phyloP scores from a whole-genome alignment of 352 stramenopile species.

The Globisporangium viniferum region DNA sequence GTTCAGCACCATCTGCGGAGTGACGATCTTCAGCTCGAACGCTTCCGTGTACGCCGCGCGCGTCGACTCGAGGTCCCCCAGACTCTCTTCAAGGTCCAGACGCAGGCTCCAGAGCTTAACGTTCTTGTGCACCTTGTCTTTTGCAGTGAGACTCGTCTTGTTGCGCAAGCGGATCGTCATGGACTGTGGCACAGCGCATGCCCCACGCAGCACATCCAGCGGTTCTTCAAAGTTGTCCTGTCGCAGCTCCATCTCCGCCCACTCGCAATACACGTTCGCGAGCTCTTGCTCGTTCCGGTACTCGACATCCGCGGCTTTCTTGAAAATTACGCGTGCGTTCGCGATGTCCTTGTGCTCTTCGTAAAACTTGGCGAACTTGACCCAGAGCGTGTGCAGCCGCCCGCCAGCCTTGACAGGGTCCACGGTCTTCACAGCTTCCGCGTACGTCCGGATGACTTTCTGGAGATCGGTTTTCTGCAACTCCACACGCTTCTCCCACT shows the following conservation, averaged over 20 bases:
- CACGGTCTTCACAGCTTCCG: conserved; percentile 92
- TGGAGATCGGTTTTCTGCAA: conserved; percentile 65
- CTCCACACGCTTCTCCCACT: conserved; percentile 96
- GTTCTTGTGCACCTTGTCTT: conserved; percentile 87
- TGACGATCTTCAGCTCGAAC: conserved; percentile 97
- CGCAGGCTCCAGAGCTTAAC: conserved; percentile 96
- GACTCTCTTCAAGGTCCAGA: conserved; percentile 97
- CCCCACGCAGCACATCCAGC: conserved; percentile 83
- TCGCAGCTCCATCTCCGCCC: conserved; percentile 95
- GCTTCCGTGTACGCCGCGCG: conserved; percentile 94
- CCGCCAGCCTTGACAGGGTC: conserved; percentile 84
- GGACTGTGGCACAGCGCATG: conserved; percentile 62
- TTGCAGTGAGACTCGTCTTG: conserved; percentile 46
- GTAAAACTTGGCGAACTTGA: conserved; percentile 95
- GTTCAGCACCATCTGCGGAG: conserved; percentile 96
- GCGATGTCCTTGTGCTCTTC: conserved; percentile 89
- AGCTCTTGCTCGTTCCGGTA: conserved; percentile 91
- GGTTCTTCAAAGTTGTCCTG: conserved; percentile 95
- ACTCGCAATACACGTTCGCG: conserved; percentile 92
- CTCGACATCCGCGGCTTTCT: conserved; percentile 77
- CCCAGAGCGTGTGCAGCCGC: conserved; percentile 90
- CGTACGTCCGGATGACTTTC: conserved; percentile 81
- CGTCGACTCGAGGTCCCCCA: conserved; percentile 94
- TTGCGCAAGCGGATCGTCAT: conserved; percentile 49
- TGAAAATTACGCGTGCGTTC: conserved; percentile 93